A percentile compares a stretch with the other conserved stretches of the same genome.
These are phyloP conservation scores for Tubosaeta sp. DNA, from an alignment of 768 basidiomycete genomes.

Conservation along the genomic window DNA sequence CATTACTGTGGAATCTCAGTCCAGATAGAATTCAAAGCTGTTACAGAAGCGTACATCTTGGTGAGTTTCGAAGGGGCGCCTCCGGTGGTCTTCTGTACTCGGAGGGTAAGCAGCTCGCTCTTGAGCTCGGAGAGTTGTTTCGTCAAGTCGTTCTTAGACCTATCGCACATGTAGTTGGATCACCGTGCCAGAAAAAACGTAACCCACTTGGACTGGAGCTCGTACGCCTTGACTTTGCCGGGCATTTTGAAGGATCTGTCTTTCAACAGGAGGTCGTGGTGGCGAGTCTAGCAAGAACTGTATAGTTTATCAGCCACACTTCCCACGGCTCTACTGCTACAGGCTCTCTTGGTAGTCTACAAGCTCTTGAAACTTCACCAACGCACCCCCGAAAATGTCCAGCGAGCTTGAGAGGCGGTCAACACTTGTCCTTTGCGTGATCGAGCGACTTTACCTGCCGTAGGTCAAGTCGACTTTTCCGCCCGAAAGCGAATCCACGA, in stretches of 20 bases:
- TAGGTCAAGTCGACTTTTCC: slow-evolving; percentile 61
- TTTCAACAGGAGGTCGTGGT: slow-evolving; percentile 32
- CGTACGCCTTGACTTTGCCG: slow-evolving; percentile 93
- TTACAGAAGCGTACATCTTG: slow-evolving; percentile 73
- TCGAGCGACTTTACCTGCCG: slow-evolving; percentile 28
- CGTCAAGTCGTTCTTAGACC: slow-evolving; percentile 94
- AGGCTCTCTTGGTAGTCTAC: too few species aligned
- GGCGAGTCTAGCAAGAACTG: slow-evolving; percentile 27
- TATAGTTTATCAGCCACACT: slow-evolving; percentile 42
- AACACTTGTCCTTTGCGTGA: not conserved
- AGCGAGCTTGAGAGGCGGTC: slow-evolving; percentile 39
- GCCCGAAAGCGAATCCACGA: slow-evolving; percentile 73
- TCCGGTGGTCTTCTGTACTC: slow-evolving; percentile 98
- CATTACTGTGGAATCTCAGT: slow-evolving; percentile 52
- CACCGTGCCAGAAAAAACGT: not conserved
- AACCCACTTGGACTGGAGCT: slow-evolving; percentile 89
- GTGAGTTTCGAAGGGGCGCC: slow-evolving; percentile 94
- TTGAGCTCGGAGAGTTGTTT: slow-evolving; percentile 94
- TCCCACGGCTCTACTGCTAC: slow-evolving; percentile 28
- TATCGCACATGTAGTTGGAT: slow-evolving; percentile 29
- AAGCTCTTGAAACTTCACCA: slow-evolving; percentile 59
- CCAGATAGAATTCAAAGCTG: not conserved
- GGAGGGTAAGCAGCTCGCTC: slow-evolving; percentile 87
- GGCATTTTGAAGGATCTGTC: slow-evolving; percentile 56
- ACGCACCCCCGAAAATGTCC: slow-evolving; percentile 66